These are phyloP conservation scores for Hanseniaspora uvarum DNA, from an alignment of 1,139 yeast species.

Conservation along the genomic window DNA sequence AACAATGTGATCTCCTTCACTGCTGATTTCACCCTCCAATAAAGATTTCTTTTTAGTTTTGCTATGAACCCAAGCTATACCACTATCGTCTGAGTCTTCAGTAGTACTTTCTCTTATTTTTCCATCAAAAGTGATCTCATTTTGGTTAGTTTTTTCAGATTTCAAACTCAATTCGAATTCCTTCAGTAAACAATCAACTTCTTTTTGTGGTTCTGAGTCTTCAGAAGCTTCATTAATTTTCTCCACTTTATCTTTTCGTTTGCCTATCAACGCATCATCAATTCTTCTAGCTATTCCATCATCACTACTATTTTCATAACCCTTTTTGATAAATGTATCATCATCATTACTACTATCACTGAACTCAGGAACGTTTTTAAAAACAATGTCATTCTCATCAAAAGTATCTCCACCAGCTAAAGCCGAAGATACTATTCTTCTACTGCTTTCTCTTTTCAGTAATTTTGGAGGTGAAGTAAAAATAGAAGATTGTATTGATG, in stretches of 20 bases:
- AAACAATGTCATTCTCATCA: conserved; percentile 57
- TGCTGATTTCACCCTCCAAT: conserved; percentile 9
- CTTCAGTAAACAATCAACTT: background rate
- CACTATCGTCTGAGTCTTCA: conserved; percentile 14
- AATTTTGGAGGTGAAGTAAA: conserved; percentile 36
- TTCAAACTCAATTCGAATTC: background rate
- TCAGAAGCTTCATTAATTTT: background rate
- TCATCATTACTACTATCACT: conserved; percentile 40
- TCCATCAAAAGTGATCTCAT: background rate
- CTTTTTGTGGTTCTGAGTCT: background rate
- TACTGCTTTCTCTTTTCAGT: conserved; percentile 45
- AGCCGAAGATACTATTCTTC: conserved; percentile 35
- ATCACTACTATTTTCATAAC: conserved; percentile 32
- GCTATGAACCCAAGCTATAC: conserved; percentile 10
- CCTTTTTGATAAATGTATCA: conserved; percentile 29
- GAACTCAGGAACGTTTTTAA: conserved; percentile 58
- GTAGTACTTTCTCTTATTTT: background rate
- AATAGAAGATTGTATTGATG: conserved; percentile 24
- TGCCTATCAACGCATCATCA: conserved; percentile 15
- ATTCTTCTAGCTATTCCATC: background rate
- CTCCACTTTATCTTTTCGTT: background rate
- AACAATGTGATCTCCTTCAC: background rate
- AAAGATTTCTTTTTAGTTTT: background rate
- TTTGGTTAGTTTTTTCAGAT: background rate
- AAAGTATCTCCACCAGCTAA: conserved; percentile 40